phyloP scores from a whole-genome alignment of 805 yeast species.

The Lipomyces yamadae region DNA sequence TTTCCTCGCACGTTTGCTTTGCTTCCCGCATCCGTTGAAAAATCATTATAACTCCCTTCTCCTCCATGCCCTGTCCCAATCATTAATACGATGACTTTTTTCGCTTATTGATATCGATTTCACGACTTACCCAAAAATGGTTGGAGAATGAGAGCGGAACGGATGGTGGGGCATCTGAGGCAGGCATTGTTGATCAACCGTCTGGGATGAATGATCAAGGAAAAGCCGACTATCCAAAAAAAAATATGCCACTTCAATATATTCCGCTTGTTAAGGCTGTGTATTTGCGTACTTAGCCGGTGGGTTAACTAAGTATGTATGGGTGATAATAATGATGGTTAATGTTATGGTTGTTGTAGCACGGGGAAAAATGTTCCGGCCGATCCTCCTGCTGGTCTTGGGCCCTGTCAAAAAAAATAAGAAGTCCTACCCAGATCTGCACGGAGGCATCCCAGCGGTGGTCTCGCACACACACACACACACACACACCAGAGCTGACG shows the following conservation, averaged over 20 bases:
- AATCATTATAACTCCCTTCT: conserved; percentile 61
- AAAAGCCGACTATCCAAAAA: neutral
- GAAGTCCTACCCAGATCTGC: neutral
- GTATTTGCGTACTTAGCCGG: too few species aligned
- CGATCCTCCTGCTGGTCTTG: too few species aligned
- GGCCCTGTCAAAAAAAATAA: too few species aligned
- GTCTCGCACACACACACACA: too few species aligned
- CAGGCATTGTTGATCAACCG: conserved; percentile 12
- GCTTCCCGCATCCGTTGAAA: conserved; percentile 64
- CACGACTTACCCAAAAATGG: conserved; percentile 38
- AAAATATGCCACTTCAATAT: too few species aligned
- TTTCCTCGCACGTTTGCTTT: conserved; percentile 59
- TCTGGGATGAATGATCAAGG: neutral
- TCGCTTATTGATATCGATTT: neutral
- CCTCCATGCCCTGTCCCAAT: conserved; percentile 54
- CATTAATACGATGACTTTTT: neutral
- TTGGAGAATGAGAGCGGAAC: conserved; percentile 39
- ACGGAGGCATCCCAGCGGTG: neutral
- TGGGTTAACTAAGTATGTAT: too few species aligned
- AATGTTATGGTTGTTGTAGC: too few species aligned
- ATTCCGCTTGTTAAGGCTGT: too few species aligned
- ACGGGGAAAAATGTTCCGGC: too few species aligned
- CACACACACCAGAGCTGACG: neutral
- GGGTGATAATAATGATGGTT: too few species aligned
- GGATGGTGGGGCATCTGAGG: conserved; percentile 27